These are phyloP conservation scores for Thalassiosira livingstoniorum DNA, from an alignment of 352 stramenopile species.

Conservation along the genomic window DNA sequence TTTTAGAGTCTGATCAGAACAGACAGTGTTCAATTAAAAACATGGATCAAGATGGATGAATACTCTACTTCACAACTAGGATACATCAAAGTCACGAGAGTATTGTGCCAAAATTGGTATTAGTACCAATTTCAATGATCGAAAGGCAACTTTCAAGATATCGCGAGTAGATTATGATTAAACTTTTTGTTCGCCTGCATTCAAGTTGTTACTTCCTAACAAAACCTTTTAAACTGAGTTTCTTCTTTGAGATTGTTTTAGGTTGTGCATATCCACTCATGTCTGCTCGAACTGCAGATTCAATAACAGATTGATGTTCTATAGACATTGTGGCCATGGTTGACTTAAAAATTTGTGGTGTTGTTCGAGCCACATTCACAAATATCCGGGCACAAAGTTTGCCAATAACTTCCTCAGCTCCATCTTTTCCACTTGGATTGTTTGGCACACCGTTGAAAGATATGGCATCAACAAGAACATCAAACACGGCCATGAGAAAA, in stretches of 20 bases:
- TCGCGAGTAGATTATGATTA: no score
- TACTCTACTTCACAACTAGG: no score
- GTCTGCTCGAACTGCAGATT: slow-evolving; percentile 81
- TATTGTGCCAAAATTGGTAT: no score
- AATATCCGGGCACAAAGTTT: slow-evolving; percentile 81
- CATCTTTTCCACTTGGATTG: slow-evolving; percentile 62
- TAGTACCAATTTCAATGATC: no score
- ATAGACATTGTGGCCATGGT: slow-evolving; percentile 63
- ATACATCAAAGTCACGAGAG: no score
- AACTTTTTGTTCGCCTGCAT: no score
- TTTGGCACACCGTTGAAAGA: slow-evolving; percentile 85
- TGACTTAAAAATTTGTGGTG: slow-evolving; percentile 77
- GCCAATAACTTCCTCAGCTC: slow-evolving; percentile 72
- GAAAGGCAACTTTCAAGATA: no score
- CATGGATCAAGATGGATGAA: no score
- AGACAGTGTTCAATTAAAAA: no score
- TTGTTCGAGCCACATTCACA: slow-evolving; percentile 72
- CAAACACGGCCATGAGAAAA: slow-evolving; percentile 74
- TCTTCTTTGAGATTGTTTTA: slow-evolving; percentile 70
- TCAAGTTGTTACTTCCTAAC: slow-evolving; percentile 13
- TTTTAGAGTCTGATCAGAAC: no score
- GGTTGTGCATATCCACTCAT: slow-evolving; percentile 80
- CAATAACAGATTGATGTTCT: slow-evolving; percentile 69
- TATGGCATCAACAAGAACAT: slow-evolving; percentile 69
- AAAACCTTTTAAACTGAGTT: slow-evolving; percentile 82